phyloP scores from a whole-genome alignment of 1,284 basidiomycete genomes.

The Malassezia brasiliensis region DNA sequence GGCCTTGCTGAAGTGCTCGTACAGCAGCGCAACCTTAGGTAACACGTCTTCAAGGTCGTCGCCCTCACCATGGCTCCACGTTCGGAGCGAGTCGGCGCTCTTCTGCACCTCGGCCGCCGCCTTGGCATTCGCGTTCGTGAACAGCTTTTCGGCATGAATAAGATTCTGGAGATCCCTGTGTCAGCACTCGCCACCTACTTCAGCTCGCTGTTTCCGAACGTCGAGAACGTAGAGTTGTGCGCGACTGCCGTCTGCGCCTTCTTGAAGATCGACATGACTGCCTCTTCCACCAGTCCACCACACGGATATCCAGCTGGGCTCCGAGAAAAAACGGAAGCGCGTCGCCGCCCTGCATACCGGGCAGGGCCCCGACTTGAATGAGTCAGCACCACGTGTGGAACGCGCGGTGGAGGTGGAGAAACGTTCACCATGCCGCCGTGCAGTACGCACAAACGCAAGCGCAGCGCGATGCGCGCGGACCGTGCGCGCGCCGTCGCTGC shows the following conservation, averaged over 20 bases:
- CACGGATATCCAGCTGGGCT: neutral
- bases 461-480: constrained; percentile 37
- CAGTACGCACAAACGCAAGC: constrained; percentile 43
- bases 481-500: constrained; percentile 20
- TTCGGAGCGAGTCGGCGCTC: constrained; percentile 63
- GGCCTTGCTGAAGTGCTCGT: constrained; percentile 62
- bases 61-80: constrained; percentile 75
- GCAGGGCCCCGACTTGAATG: neutral
- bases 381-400: neutral
- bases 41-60: constrained; percentile 79
- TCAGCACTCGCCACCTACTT: constrained; percentile 49
- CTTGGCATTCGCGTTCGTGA: constrained; percentile 63
- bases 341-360: neutral
- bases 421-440: neutral
- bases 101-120: constrained; percentile 61
- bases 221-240: constrained; percentile 63
- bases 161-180: constrained; percentile 62
- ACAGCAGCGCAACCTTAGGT: constrained; percentile 61
- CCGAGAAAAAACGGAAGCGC: neutral
- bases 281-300: neutral
- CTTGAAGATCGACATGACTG: constrained; percentile 35
- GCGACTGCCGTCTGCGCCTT: constrained; percentile 54
- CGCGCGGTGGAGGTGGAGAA: constrained; percentile 1
- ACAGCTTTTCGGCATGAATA: constrained; percentile 76
- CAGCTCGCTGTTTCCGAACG: constrained; percentile 72